These are phyloP conservation scores for Selaginella moellendorffii DNA, from an alignment of 75 land plant genomes.

Conservation along the genomic window DNA sequence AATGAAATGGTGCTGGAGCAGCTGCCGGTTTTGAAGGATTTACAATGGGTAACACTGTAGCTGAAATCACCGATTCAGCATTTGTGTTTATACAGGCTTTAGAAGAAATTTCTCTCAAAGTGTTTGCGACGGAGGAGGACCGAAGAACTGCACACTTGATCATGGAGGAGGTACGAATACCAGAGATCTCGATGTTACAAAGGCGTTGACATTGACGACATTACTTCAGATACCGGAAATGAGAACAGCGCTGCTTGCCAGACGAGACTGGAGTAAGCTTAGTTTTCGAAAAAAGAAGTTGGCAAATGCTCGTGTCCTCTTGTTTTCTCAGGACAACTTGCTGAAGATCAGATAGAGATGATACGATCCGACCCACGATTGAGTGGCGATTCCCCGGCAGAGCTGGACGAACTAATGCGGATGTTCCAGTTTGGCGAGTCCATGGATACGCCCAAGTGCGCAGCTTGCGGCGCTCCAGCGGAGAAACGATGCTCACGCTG, in stretches of 20 bases:
- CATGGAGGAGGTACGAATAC: slow-evolving; percentile 14
- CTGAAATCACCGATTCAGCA: background rate
- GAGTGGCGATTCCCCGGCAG: slow-evolving; percentile 3
- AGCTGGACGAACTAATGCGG: slow-evolving; percentile 19
- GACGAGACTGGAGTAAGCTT: slow-evolving; percentile 17
- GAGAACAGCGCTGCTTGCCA: slow-evolving; percentile 8
- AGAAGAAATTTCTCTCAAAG: slow-evolving; percentile 15
- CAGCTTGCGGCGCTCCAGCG: slow-evolving; percentile 16
- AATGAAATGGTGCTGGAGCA: slow-evolving; percentile 26
- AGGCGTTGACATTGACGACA: background rate
- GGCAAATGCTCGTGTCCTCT: background rate
- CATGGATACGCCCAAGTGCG: slow-evolving; percentile 25
- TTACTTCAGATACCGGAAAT: slow-evolving; percentile 15
- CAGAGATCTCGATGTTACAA: too few species aligned
- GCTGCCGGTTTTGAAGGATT: slow-evolving; percentile 25
- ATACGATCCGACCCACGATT: slow-evolving; percentile 9
- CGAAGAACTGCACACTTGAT: slow-evolving; percentile 11
- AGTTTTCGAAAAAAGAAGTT: background rate
- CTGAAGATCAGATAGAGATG: slow-evolving; percentile 11
- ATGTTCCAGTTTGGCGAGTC: slow-evolving; percentile 25
- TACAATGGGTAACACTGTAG: slow-evolving; percentile 20
- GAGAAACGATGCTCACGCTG: slow-evolving; percentile 22
- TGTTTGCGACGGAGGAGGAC: slow-evolving; percentile 7
- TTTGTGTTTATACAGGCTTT: slow-evolving; percentile 8
- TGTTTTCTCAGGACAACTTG: background rate